phyloP scores from a whole-genome alignment of 2,329 filamentous ascomycete species.

The Beauveria caledonica region DNA sequence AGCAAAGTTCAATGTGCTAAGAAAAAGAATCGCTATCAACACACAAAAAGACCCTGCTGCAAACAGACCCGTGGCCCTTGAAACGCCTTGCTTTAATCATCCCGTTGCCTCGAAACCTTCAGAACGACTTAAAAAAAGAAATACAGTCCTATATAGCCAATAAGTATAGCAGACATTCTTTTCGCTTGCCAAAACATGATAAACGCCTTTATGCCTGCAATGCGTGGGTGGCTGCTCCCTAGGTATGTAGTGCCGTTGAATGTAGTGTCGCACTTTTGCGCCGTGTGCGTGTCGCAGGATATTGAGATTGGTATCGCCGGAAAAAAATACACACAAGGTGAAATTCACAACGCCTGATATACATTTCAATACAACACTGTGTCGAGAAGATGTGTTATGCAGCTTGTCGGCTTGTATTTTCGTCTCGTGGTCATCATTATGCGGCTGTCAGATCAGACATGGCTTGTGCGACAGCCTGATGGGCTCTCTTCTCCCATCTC shows the following conservation, averaged over 20 bases:
- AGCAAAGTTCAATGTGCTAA: neutral
- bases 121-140: constrained; percentile 10
- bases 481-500: constrained; percentile 68
- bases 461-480: constrained; percentile 69
- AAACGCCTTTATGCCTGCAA: constrained; percentile 10
- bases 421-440: constrained; percentile 24
- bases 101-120: neutral
- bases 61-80: neutral
- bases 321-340: neutral
- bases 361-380: neutral
- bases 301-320: constrained; percentile 21
- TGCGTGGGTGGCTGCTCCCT: constrained; percentile 2
- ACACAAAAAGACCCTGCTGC: constrained; percentile 3
- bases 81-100: constrained; percentile 5
- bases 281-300: constrained; percentile 21
- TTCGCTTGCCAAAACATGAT: neutral
- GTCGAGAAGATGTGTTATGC: neutral
- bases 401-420: constrained; percentile 16
- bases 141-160: constrained; percentile 13
- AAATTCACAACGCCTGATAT: constrained; percentile 4
- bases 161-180: constrained; percentile 8
- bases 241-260: neutral
- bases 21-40: neutral
- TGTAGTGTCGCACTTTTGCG: neutral
- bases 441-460: constrained; percentile 46